phyloP scores from a whole-genome alignment of 148 eudicot species.

The Amaranthus cruentus region DNA sequence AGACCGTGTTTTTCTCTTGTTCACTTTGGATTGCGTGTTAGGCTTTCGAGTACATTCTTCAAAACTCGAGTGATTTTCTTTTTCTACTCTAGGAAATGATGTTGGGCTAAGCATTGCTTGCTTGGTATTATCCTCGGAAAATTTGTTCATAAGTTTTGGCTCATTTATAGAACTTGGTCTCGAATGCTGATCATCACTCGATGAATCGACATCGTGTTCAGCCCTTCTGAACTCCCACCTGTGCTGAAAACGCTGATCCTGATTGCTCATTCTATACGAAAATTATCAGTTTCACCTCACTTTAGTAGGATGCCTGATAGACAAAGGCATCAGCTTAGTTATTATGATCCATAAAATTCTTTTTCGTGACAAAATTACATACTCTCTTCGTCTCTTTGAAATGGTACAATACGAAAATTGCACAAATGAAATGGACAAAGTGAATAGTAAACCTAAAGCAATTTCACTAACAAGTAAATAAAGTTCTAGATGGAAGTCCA shows the following conservation, averaged over 20 bases:
- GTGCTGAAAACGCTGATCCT: conserved; percentile 46
- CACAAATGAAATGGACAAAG: no score
- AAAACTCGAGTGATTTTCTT: conserved; percentile 6
- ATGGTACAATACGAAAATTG: no score
- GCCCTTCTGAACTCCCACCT: conserved; percentile 55
- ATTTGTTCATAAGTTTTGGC: conserved; percentile 30
- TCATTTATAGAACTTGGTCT: conserved; percentile 34
- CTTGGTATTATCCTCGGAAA: conserved; percentile 24
- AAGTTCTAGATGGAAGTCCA: no score
- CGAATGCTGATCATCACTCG: conserved; percentile 44
- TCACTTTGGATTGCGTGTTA: conserved; percentile 6
- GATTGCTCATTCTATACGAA: conserved; percentile 35
- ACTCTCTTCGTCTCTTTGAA: no score
- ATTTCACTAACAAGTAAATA: no score
- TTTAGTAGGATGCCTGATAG: conserved; percentile 2
- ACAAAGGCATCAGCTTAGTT: background rate
- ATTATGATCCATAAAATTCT: no score
- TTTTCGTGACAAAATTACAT: no score
- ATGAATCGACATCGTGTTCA: conserved; percentile 46
- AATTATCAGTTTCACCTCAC: background rate
- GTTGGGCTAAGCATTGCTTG: conserved; percentile 20
- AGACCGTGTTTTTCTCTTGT: conserved; percentile 6
- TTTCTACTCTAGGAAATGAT: conserved; percentile 14
- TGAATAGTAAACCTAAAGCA: no score
- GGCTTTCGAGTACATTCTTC: conserved; percentile 18